phyloP scores from a whole-genome alignment of 768 basidiomycete genomes.

The Lactarius hengduanensis region DNA sequence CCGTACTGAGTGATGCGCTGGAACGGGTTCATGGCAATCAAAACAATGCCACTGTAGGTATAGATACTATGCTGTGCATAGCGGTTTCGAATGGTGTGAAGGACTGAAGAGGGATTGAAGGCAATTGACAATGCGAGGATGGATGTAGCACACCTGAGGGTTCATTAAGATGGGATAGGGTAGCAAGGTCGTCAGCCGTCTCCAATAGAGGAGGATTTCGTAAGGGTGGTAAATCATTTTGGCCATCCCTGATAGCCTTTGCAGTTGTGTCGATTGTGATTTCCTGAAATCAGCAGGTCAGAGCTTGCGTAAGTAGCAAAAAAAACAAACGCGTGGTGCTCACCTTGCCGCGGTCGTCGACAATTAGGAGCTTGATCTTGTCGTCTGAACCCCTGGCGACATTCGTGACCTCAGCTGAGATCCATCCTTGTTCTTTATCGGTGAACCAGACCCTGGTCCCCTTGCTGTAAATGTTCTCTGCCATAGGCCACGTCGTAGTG shows the following conservation, averaged over 20 bases:
- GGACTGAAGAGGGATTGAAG: constrained; percentile 49
- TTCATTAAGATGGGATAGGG: constrained; percentile 96
- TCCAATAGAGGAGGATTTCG: constrained; percentile 96
- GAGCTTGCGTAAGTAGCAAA: constrained; percentile 10
- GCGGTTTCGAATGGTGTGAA: constrained; percentile 95
- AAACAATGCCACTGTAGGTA: constrained; percentile 97
- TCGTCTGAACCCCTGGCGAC: constrained; percentile 67
- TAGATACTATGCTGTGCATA: constrained; percentile 98
- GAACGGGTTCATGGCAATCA: constrained; percentile 99
- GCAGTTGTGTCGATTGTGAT: constrained; percentile 73
- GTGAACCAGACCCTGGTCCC: constrained; percentile 91
- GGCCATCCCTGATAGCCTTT: constrained; percentile 76
- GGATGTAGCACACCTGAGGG: constrained; percentile 69
- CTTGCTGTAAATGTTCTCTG: constrained; percentile 90
- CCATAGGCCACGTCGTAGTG: constrained; percentile 49
- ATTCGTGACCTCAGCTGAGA: constrained; percentile 79
- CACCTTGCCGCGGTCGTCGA: constrained; percentile 93
- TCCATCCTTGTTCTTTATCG: constrained; percentile 93
- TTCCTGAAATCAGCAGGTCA: constrained; percentile 51
- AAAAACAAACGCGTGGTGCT: constrained; percentile 26
- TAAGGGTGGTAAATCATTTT: constrained; percentile 82
- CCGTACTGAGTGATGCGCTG: constrained; percentile 96
- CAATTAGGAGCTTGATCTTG: constrained; percentile 76
- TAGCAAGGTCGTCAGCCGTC: constrained; percentile 96
- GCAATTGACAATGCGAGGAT: constrained; percentile 3